Conservation (phyloP, 495 filamentous ascomycete genomes). For the Baudoinia panamericana region DNA sequence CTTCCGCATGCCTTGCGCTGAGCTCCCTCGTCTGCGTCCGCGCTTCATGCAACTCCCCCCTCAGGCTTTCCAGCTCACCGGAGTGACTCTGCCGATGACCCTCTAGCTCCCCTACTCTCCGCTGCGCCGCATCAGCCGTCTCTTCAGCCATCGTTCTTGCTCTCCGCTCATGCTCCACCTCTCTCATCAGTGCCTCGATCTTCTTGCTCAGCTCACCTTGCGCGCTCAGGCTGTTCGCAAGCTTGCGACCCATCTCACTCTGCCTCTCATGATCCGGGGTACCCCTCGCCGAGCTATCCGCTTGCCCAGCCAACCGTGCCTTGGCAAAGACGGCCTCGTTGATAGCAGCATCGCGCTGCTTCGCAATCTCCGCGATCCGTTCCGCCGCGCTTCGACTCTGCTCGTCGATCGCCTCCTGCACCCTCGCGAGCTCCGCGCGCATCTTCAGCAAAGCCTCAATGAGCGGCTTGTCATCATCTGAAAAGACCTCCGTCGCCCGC, state of each 20-base stretch:
- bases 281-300: conserved; percentile 46
- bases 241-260: conserved; percentile 66
- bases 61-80: conserved; percentile 69
- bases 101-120: conserved; percentile 71
- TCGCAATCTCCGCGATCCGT: conserved; percentile 82
- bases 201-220: conserved; percentile 64
- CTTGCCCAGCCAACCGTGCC: conserved; percentile 76
- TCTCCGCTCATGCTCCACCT: conserved; percentile 68
- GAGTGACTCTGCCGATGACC: conserved; percentile 64
- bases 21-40: conserved; percentile 68
- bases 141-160: conserved; percentile 78
- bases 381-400: conserved; percentile 75
- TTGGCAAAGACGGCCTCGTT: conserved; percentile 90
- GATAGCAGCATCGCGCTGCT: conserved; percentile 81
- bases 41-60: conserved; percentile 66
- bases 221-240: conserved; percentile 63
- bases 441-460: conserved; percentile 88
- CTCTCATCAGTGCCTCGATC: conserved; percentile 49
- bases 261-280: conserved; percentile 48
- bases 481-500: conserved; percentile 58
- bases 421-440: conserved; percentile 66
- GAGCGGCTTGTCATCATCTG: conserved; percentile 80
- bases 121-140: conserved; percentile 66
- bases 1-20: conserved; percentile 58
- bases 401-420: conserved; percentile 75